Evolutionary conservation across 2,329 filamentous ascomycete genomes (phyloP).

Genomic region (Thermoascus crustaceus): DNA sequence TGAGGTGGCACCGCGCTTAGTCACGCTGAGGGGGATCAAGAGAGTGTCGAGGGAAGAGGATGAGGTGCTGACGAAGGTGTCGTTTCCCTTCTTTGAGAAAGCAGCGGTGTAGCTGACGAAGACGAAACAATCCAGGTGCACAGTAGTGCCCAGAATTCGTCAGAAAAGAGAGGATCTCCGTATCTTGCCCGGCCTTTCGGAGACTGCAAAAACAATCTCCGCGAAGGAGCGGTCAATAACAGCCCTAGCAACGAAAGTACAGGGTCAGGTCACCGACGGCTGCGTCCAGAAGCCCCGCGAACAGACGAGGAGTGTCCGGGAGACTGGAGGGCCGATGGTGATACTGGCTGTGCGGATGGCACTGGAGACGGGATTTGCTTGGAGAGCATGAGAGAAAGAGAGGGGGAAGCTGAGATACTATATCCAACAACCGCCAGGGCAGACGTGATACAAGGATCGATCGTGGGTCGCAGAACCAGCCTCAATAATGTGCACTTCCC

Average conservation of each 20-base stretch:
- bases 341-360: not conserved
- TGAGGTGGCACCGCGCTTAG: constrained; percentile 2
- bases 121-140: no score
- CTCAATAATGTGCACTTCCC: no score
- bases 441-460: no score
- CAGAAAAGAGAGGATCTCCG: no score
- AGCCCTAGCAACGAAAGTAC: constrained; percentile 1
- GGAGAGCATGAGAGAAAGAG: not conserved
- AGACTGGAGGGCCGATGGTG: no score
- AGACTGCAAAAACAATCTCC: not conserved
- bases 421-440: not conserved
- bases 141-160: no score
- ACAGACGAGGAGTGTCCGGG: no score
- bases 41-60: no score
- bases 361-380: not conserved
- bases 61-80: constrained; percentile 1
- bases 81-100: not conserved
- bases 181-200: not conserved
- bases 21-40: constrained; percentile 1
- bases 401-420: not conserved
- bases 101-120: constrained; percentile 1
- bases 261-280: no score
- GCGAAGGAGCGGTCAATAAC: not conserved
- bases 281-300: no score
- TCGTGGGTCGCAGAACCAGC: no score